phyloP scores from a whole-genome alignment of 768 basidiomycete genomes.

The Boletus rubropictus region DNA sequence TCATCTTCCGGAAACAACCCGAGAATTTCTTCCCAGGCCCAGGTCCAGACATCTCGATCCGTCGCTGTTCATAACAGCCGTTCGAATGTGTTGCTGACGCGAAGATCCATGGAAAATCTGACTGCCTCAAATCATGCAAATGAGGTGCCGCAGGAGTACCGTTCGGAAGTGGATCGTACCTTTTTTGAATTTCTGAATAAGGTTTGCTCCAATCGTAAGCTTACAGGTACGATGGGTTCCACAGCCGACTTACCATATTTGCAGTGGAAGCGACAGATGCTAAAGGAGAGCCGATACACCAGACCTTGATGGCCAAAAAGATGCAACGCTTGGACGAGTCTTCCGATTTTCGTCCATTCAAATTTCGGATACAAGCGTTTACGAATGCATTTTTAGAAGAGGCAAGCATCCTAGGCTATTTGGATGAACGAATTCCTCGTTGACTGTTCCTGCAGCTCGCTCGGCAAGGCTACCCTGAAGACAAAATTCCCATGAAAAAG shows the following conservation, averaged over 20 bases:
- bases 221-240: slow-evolving; percentile 6
- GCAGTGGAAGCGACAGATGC: slow-evolving; percentile 87
- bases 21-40: slow-evolving; percentile 22
- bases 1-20: slow-evolving; percentile 24
- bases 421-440: background rate
- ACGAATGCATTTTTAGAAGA: slow-evolving; percentile 93
- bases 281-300: slow-evolving; percentile 96
- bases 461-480: slow-evolving; percentile 81
- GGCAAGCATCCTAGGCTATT: slow-evolving; percentile 37
- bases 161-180: slow-evolving; percentile 77
- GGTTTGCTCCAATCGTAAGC: slow-evolving; percentile 85
- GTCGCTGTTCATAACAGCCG: slow-evolving; percentile 12
- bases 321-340: slow-evolving; percentile 97
- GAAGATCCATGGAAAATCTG: slow-evolving; percentile 26
- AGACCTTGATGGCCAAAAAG: slow-evolving; percentile 97
- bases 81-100: slow-evolving; percentile 13
- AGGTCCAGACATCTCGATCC: slow-evolving; percentile 12
- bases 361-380: slow-evolving; percentile 97
- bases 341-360: slow-evolving; percentile 95
- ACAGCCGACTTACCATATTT: slow-evolving; percentile 17
- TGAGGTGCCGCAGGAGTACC: slow-evolving; percentile 78
- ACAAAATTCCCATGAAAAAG: slow-evolving; percentile 96
- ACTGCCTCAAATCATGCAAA: slow-evolving; percentile 35
- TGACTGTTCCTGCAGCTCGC: slow-evolving; percentile 51
- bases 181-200: slow-evolving; percentile 86